phyloP scores from a whole-genome alignment of 2,329 filamentous ascomycete genomes.

The Aspergillus udagawae region DNA sequence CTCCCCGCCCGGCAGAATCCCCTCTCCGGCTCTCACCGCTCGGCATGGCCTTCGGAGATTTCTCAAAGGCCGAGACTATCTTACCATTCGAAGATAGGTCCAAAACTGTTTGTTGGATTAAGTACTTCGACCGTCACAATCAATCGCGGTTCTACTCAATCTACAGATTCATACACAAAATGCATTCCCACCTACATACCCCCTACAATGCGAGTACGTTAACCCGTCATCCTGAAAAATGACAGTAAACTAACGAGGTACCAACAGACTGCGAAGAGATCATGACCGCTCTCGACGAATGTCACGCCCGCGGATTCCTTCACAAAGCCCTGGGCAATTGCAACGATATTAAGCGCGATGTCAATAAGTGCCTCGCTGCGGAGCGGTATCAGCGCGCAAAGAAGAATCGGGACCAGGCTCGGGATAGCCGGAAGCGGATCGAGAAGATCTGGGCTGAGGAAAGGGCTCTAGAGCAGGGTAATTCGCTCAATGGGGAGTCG shows the following conservation, averaged over 20 bases:
- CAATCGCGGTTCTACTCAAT: conserved; percentile 1
- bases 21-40: conserved; percentile 21
- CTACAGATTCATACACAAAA: conserved; percentile 41
- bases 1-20: conserved; percentile 31
- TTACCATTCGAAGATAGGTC: neutral
- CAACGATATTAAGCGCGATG: conserved; percentile 76
- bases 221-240: conserved; percentile 8
- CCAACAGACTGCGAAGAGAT: conserved; percentile 82
- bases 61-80: neutral
- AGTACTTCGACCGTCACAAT: neutral
- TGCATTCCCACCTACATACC: conserved; percentile 97
- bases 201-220: conserved; percentile 78
- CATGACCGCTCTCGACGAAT: conserved; percentile 91
- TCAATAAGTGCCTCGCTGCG: conserved; percentile 78
- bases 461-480: conserved; percentile 22
- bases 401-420: conserved; percentile 67
- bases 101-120: neutral
- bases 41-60: conserved; percentile 15
- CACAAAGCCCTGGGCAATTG: conserved; percentile 89
- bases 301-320: conserved; percentile 86
- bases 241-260: conserved; percentile 3
- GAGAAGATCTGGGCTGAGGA: conserved; percentile 71
- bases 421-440: conserved; percentile 67
- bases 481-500: neutral
- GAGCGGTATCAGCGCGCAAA: conserved; percentile 76